These are phyloP conservation scores for Metarhizium guizhouense DNA, from an alignment of 2,329 filamentous ascomycete species.

Conservation along the genomic window DNA sequence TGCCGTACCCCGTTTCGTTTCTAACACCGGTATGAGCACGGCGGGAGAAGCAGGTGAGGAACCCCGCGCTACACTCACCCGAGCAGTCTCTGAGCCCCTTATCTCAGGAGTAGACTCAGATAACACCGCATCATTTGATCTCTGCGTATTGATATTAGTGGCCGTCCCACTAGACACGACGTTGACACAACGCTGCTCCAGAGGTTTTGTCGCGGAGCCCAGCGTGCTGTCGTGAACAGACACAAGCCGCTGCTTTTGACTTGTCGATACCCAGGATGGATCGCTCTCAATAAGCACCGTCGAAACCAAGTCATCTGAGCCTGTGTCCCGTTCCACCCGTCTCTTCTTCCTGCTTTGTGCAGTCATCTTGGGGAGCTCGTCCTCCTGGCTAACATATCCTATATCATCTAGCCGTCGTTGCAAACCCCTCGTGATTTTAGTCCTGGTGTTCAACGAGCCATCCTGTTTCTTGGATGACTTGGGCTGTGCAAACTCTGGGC, in stretches of 20 bases:
- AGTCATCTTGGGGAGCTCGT: background rate
- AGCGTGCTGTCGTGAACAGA: constrained; percentile 13
- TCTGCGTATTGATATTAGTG: constrained; percentile 28
- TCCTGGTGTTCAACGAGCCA: constrained; percentile 1
- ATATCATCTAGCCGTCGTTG: constrained; percentile 9
- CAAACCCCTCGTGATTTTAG: constrained; percentile 11
- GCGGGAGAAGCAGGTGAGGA: background rate
- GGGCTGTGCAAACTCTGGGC: constrained; percentile 19
- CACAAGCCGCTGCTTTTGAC: constrained; percentile 28
- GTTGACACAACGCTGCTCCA: constrained; percentile 1
- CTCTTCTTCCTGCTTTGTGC: background rate
- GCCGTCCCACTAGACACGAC: constrained; percentile 22
- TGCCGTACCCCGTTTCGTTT: background rate
- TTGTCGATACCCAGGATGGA: constrained; percentile 24
- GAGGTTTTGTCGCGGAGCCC: constrained; percentile 6
- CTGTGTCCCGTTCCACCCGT: constrained; percentile 4
- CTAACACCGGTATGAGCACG: background rate
- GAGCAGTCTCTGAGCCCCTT: background rate
- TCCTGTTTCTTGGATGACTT: constrained; percentile 2
- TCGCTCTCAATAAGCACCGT: constrained; percentile 16
- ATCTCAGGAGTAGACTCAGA: background rate
- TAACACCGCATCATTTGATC: constrained; percentile 1
- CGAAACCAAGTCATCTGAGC: constrained; percentile 3
- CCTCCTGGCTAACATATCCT: constrained; percentile 11
- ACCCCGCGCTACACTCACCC: background rate